phyloP scores from a whole-genome alignment of 2,329 filamentous ascomycete species.

The Fusarium falciforme region DNA sequence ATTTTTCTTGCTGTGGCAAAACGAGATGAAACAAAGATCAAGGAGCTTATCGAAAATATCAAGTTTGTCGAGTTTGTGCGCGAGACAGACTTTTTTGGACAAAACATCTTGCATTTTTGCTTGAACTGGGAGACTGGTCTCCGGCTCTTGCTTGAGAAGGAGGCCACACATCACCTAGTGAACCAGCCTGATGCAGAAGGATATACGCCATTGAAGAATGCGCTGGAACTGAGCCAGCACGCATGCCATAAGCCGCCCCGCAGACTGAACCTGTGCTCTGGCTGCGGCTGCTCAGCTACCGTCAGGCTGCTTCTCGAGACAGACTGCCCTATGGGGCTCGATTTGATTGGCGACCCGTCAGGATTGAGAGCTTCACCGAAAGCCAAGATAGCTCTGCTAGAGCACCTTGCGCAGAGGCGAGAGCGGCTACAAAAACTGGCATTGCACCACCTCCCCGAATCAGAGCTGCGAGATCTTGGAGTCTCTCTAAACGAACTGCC shows the following conservation, averaged over 20 bases:
- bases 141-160: not conserved
- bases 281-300: not conserved
- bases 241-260: no score
- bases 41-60: not conserved
- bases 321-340: not conserved
- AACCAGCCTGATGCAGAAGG: not conserved
- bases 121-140: not conserved
- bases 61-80: not conserved
- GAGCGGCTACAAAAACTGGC: not conserved
- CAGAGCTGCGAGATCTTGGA: not conserved
- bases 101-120: not conserved
- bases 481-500: not conserved
- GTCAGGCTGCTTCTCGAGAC: not conserved
- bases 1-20: not conserved
- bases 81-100: not conserved
- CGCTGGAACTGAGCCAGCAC: no score
- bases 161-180: not conserved
- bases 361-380: fast-evolving
- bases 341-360: fast-evolving
- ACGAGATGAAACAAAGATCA: not conserved
- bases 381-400: not conserved
- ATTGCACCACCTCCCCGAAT: not conserved
- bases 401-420: not conserved
- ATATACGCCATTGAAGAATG: not conserved
- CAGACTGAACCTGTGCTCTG: not conserved